A percentile compares a stretch with the other conserved stretches of the same genome.
Evolutionary conservation across 164 flowering plant genomes (phyloP).

Genomic region (Vitis labrusca): DNA sequence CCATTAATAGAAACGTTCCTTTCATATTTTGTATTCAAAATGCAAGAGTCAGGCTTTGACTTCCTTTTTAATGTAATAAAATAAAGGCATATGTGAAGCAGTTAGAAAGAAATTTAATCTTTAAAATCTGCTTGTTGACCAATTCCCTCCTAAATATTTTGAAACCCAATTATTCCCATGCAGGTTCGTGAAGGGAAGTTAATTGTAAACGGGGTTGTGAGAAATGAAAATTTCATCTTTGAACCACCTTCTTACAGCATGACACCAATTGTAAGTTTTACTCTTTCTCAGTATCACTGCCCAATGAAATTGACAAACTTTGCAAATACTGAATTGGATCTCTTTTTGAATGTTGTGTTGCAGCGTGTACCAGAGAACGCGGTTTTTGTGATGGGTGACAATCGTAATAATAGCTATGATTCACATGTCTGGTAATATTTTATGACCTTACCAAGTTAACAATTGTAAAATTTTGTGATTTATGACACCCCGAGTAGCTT

Average conservation of each 20-base stretch:
- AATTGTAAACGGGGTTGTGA: constrained; percentile 76
- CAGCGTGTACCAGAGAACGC: constrained; percentile 86
- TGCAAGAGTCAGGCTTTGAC: too few species aligned
- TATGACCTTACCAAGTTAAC: background rate
- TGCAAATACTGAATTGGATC: background rate
- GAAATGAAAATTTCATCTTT: constrained; percentile 66
- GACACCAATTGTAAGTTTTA: constrained; percentile 63
- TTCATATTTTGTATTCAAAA: too few species aligned
- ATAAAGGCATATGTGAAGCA: too few species aligned
- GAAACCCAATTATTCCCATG: background rate
- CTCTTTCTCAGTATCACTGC: background rate
- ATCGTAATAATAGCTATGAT: constrained; percentile 97
- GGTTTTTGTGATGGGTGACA: constrained; percentile 99
- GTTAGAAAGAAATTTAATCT: background rate
- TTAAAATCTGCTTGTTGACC: background rate
- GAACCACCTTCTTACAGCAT: constrained; percentile 87
- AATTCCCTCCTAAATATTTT: background rate
- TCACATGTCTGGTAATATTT: constrained; percentile 88
- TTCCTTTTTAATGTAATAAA: too few species aligned
- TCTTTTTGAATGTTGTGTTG: constrained; percentile 12
- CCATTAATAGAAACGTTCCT: too few species aligned
- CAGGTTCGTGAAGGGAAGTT: constrained; percentile 93
- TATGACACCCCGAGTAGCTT: background rate
- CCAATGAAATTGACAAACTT: background rate
- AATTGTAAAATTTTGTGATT: background rate